A percentile compares a stretch with the other conserved stretches of the same genome.
Evolutionary conservation across 768 basidiomycete genomes (phyloP).

Genomic region (Boletus sp.): DNA sequence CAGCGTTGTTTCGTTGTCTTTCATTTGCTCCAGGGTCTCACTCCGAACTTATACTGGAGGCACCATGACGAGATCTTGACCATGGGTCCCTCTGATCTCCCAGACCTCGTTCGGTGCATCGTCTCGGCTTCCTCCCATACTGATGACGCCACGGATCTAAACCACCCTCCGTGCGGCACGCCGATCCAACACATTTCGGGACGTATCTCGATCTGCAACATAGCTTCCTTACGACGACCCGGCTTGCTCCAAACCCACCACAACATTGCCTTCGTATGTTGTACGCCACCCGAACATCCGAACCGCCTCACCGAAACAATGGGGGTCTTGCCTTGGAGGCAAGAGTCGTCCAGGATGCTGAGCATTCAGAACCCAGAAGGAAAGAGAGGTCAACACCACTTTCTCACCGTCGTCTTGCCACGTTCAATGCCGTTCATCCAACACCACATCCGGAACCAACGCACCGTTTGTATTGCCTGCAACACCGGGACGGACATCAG

Average conservation of each 20-base stretch:
- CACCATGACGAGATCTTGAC: constrained; percentile 48
- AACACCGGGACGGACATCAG: constrained; percentile 58
- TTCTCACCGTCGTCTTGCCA: constrained; percentile 50
- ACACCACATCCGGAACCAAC: constrained; percentile 34
- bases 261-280: constrained; percentile 16
- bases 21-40: constrained; percentile 56
- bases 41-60: constrained; percentile 68
- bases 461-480: constrained; percentile 48
- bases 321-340: neutral
- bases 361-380: constrained; percentile 35
- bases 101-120: constrained; percentile 25
- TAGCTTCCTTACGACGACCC: constrained; percentile 25
- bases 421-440: constrained; percentile 45
- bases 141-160: neutral
- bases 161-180: neutral
- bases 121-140: neutral
- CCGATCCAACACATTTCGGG: constrained; percentile 34
- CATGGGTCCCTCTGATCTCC: constrained; percentile 47
- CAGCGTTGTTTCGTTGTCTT: neutral
- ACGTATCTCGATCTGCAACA: constrained; percentile 39
- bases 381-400: constrained; percentile 51
- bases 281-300: constrained; percentile 6
- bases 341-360: constrained; percentile 7
- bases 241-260: neutral
- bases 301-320: neutral